Conservation (phyloP, 768 basidiomycete genomes). For the Tulasnella sp. region DNA sequence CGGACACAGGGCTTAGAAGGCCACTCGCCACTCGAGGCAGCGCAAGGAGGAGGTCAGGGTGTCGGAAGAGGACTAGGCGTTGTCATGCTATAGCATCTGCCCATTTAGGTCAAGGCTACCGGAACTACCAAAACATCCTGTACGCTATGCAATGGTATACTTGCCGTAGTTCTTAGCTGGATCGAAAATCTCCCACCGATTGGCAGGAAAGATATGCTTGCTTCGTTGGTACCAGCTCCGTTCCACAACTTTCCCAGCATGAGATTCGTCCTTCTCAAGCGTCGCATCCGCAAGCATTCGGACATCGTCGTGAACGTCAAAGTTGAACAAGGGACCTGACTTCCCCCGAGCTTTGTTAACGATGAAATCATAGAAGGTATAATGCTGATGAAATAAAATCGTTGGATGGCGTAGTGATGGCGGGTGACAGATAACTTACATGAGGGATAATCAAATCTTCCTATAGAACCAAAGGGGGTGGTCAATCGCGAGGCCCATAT, state of each 20-base stretch:
- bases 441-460: slow-evolving; percentile 98
- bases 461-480: slow-evolving; percentile 36
- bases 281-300: slow-evolving; percentile 90
- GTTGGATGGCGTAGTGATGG: not conserved
- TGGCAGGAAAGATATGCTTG: slow-evolving; percentile 97
- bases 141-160: slow-evolving; percentile 60
- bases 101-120: not conserved
- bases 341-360: slow-evolving; percentile 98
- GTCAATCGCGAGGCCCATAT: not conserved
- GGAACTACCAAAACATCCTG: not conserved
- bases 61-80: slow-evolving; percentile 51
- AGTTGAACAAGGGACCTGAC: slow-evolving; percentile 95
- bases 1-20: slow-evolving; percentile 74
- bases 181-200: slow-evolving; percentile 96
- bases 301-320: slow-evolving; percentile 98
- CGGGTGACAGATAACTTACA: slow-evolving; percentile 39
- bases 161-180: slow-evolving; percentile 91
- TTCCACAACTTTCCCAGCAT: slow-evolving; percentile 98
- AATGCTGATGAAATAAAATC: slow-evolving; percentile 49
- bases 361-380: slow-evolving; percentile 98
- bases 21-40: slow-evolving; percentile 42
- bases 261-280: slow-evolving; percentile 90
- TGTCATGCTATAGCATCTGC: slow-evolving; percentile 69
- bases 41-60: slow-evolving; percentile 35
- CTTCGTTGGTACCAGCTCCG: slow-evolving; percentile 91